Percentiles rank a stretch among this genome's conserved stretches.
phyloP scores from a whole-genome alignment of 176 grass and related monocot genomes.

The Aechmea fasciata region DNA sequence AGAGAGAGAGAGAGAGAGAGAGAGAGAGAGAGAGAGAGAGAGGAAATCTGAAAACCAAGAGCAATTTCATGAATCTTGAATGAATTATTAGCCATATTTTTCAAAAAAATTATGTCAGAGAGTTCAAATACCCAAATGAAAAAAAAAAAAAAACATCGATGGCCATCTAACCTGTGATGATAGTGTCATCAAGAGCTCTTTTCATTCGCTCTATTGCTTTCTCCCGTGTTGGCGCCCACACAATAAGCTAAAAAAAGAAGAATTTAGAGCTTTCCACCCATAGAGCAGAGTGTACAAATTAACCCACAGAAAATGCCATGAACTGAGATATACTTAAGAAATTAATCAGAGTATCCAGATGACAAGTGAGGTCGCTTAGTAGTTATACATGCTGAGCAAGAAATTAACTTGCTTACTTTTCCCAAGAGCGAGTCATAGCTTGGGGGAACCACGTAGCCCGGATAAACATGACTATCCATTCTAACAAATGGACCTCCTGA shows the following conservation, averaged over 20 bases:
- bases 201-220: slow-evolving; percentile 56
- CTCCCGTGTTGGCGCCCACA: slow-evolving; percentile 51
- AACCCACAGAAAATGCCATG: not conserved
- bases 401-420: slow-evolving; percentile 27
- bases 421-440: slow-evolving; percentile 45
- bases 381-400: not conserved
- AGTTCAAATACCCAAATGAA: not conserved
- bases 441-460: slow-evolving; percentile 45
- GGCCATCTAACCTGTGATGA: slow-evolving; percentile 30
- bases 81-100: slow-evolving; percentile 3
- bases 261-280: not conserved
- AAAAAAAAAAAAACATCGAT: not conserved
- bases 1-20: not conserved
- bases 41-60: slow-evolving; percentile 3
- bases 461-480: slow-evolving; percentile 58
- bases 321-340: not conserved
- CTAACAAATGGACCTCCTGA: slow-evolving; percentile 49
- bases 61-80: not conserved
- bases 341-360: not conserved
- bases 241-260: slow-evolving; percentile 29
- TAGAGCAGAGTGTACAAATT: not conserved
- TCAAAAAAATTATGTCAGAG: not conserved
- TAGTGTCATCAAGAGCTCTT: slow-evolving; percentile 38
- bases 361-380: no score
- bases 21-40: slow-evolving; percentile 1